Evolutionary conservation across 2,329 filamentous ascomycete genomes (phyloP), one percentile per base, ranked within the genome.

Genomic region (Saccharata proteae): DNA sequence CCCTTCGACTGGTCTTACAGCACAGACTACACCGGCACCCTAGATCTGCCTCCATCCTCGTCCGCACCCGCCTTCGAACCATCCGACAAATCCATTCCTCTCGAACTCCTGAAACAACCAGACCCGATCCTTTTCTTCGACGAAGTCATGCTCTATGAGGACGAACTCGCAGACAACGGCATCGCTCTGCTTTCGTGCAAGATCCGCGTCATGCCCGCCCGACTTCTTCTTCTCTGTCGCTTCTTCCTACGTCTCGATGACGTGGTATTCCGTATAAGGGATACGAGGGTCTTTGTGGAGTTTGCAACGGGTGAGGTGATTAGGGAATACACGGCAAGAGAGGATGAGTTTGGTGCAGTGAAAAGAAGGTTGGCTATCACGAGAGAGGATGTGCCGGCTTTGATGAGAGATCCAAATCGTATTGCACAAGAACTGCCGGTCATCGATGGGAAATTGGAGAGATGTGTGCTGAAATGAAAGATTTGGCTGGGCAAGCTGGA

Each of bases 1-100:
- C 86, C 88, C 3, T 98, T 92, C 54, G 90, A 98, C 61, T 98
- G 90, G 90, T 93, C 84, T 39, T 98, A 96, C 60, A 90, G 77
- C 42, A 93, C 88, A 20, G 70, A 77, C 43, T 98, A 93, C 58
- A 70, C 69, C 35, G 90, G 90, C 30, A 83, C 79, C 3, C 58
- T 78, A 7, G n/a, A n/a, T 11, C 16, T 25, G 10, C n/a, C 25
- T 3, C 31, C 41, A 14, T 13, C 20, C 12, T 7, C 27, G n/a
- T 15, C n/a, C 9, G 12, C 27, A 15, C 35, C 35, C 11, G 16
- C 22, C 4, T 65, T 72, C 35, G 29, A 59, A 33, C 46, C 58
- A 12, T 61, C 61, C 14, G 54, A 58, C n/a, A 59, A 59, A 12
- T 57, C 67, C 34, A 90, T 98, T 39, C 86, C 90, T 4, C 69